Conservation (phyloP, 805 yeast genomes). For the Candida wancherniae region DNA sequence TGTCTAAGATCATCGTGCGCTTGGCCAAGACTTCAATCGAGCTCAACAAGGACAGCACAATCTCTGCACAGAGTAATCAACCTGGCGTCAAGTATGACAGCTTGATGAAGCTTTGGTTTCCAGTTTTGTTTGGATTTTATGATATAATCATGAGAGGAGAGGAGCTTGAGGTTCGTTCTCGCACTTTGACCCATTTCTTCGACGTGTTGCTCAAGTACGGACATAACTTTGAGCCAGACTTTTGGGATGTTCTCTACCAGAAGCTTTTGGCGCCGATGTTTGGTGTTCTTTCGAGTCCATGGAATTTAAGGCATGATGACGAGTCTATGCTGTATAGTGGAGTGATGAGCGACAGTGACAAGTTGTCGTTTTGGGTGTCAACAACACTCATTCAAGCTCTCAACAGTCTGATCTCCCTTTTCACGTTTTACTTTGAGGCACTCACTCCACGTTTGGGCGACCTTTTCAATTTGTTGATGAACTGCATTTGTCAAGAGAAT, state of each 20-base stretch:
- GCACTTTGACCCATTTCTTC: slow-evolving; percentile 79
- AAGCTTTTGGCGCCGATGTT: slow-evolving; percentile 87
- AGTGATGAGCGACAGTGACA: slow-evolving; percentile 55
- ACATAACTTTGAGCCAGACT: slow-evolving; percentile 60
- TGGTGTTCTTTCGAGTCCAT: slow-evolving; percentile 67
- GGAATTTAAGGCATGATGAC: slow-evolving; percentile 60
- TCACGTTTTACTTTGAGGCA: slow-evolving; percentile 75
- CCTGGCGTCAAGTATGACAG: slow-evolving; percentile 20
- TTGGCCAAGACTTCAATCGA: slow-evolving; percentile 46
- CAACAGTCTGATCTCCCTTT: slow-evolving; percentile 77
- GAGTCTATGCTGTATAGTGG: slow-evolving; percentile 21
- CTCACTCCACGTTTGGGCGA: slow-evolving; percentile 73
- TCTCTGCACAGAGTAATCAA: slow-evolving; percentile 9
- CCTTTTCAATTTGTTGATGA: slow-evolving; percentile 68
- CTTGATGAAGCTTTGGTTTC: slow-evolving; percentile 71
- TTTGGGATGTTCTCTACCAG: slow-evolving; percentile 80
- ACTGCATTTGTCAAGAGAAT: slow-evolving; percentile 94
- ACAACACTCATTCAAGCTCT: slow-evolving; percentile 95
- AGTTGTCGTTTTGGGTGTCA: slow-evolving; percentile 90
- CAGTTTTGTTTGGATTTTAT: slow-evolving; percentile 78
- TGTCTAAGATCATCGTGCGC: slow-evolving; percentile 56
- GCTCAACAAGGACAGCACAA: slow-evolving; percentile 4
- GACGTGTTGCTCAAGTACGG: slow-evolving; percentile 80
- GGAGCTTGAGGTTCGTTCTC: slow-evolving; percentile 89
- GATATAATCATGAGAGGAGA: slow-evolving; percentile 89